Evolutionary conservation across 176 grass and related monocot species (phyloP).

Genomic region (Rhipidocladum racemiflorum): DNA sequence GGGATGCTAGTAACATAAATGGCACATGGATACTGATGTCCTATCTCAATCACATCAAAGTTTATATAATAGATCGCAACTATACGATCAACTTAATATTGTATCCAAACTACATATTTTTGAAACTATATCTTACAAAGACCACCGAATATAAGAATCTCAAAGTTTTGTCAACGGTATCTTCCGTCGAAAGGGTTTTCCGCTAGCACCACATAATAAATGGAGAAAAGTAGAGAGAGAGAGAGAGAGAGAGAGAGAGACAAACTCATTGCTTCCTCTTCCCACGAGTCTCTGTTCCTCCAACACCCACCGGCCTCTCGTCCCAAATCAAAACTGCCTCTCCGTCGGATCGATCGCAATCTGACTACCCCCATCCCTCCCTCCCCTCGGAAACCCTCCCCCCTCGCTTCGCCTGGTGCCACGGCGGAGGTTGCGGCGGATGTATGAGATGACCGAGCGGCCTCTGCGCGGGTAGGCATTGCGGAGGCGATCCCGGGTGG

Average conservation of each 20-base stretch:
- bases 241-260: background rate
- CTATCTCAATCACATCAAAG: too few species aligned
- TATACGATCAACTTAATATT: too few species aligned
- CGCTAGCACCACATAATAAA: background rate
- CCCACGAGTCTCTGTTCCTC: background rate
- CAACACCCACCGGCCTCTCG: background rate
- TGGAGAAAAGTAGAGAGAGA: background rate
- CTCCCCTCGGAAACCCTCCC: constrained; percentile 38
- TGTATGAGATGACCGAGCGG: background rate
- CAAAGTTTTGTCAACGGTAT: too few species aligned
- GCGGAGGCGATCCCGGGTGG: background rate
- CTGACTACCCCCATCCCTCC: constrained; percentile 2
- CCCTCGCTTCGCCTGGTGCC: background rate
- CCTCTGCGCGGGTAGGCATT: constrained; percentile 22
- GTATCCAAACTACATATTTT: too few species aligned
- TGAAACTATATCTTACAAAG: too few species aligned
- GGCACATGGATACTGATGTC: too few species aligned
- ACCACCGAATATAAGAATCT: too few species aligned
- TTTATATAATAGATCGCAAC: too few species aligned
- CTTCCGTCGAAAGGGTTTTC: background rate
- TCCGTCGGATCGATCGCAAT: constrained; percentile 21
- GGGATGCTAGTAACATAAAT: too few species aligned
- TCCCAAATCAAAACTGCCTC: constrained; percentile 21
- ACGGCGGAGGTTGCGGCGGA: background rate
- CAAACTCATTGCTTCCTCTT: background rate